Evolutionary conservation across 2,329 filamentous ascomycete genomes (phyloP), one percentile per base, ranked within the genome.

Genomic region (Stromatinia cepivora): DNA sequence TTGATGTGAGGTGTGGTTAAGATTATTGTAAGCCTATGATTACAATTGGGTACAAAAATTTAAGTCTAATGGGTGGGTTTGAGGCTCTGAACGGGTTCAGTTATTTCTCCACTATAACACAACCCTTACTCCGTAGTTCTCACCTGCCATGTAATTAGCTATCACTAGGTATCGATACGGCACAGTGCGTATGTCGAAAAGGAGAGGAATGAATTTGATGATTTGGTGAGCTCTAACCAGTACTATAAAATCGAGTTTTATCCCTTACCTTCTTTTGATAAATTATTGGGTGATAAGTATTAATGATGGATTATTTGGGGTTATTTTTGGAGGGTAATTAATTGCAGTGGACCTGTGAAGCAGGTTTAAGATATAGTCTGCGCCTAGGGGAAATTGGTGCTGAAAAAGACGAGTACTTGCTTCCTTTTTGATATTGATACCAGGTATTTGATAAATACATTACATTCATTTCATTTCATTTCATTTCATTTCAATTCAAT

Each of bases 21-120:
- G 53, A 56, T n/a, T 36, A 15, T 31, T 56, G 17, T 36, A 56
- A 15, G 20, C 31, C 53, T 56, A n/a, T 36, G 53, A 56, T 56
- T 5, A 10, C 9, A 0, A 10, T 4, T 39, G 10, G 11, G 2
- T 39, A 39, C 0, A 42, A 42, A 42, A 42, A 42, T 42, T 39
- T 42, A 42, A 42, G 39, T 42, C 15, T 42, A 42, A 11, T 4
- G 4, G 45, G 45, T 48, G n/a, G 17, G 10, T 48, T 56, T 56
- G 53, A 36, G 53, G 53, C 53, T 56, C 53, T 56, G 53, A n/a
- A 57, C 31, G n/a, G n/a, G n/a, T n/a, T n/a, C n/a, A n/a, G 54
- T n/a, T 36, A n/a, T 57, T 39, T 36, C 54, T 22, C 54, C 54
- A 57, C 54, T 36, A 11, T n/a, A n/a, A 57, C n/a, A 31, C 13